Evolutionary conservation across 495 filamentous ascomycete genomes (phyloP).

Genomic region (Aspergillus nidulans): DNA sequence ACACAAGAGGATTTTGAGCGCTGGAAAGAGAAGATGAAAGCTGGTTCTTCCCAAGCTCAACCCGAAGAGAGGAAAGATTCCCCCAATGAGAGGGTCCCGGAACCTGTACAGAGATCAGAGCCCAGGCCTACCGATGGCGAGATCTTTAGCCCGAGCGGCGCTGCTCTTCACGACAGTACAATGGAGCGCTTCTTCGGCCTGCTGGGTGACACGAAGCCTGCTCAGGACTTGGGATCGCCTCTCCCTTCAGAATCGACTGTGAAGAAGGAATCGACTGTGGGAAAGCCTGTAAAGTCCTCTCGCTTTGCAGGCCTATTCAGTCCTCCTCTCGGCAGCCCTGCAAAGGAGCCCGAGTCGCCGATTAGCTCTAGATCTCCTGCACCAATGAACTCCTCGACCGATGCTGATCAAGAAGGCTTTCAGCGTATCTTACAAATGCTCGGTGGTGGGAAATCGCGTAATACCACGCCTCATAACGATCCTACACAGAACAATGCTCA

Average conservation of each 20-base stretch:
- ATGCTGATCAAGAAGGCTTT: slow-evolving; percentile 85
- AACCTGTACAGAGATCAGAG: slow-evolving; percentile 28
- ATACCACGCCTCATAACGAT: slow-evolving; percentile 37
- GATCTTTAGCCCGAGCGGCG: slow-evolving; percentile 31
- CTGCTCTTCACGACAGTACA: slow-evolving; percentile 52
- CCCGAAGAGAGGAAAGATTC: slow-evolving; percentile 46
- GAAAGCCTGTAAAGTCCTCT: slow-evolving; percentile 53
- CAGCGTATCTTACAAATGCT: slow-evolving; percentile 84
- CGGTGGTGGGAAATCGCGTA: slow-evolving; percentile 44
- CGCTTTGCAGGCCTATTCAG: slow-evolving; percentile 82
- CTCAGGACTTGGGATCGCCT: slow-evolving; percentile 4
- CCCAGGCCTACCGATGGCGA: slow-evolving; percentile 33
- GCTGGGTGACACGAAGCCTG: slow-evolving; percentile 47
- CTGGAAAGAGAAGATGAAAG: slow-evolving; percentile 92
- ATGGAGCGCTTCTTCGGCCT: slow-evolving; percentile 80
- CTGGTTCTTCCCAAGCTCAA: slow-evolving; percentile 39
- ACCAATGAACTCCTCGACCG: slow-evolving; percentile 42
- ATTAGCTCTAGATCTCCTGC: slow-evolving; percentile 23
- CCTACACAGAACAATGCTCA: slow-evolving; percentile 27
- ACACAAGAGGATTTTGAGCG: slow-evolving; percentile 91
- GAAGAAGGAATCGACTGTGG: slow-evolving; percentile 16
- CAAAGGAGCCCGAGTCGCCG: slow-evolving; percentile 49
- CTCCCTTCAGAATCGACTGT: slow-evolving; percentile 22
- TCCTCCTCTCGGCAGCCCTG: slow-evolving; percentile 53
- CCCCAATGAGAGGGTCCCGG: slow-evolving; percentile 22